Evolutionary conservation across 2,329 filamentous ascomycete species (phyloP).

Genomic region (Macrophomina phaseolina): DNA sequence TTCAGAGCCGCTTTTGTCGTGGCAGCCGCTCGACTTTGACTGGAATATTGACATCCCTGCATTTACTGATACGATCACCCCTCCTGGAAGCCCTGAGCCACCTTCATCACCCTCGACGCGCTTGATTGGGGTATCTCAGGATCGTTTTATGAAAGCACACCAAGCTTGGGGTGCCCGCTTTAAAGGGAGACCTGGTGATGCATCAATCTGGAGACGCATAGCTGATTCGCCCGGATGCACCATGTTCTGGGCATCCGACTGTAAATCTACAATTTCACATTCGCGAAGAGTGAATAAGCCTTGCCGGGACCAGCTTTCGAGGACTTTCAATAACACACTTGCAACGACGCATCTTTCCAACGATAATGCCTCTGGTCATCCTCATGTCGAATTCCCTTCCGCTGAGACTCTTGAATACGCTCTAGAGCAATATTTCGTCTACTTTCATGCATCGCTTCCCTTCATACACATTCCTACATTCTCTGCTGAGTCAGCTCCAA

Average conservation of each 20-base stretch:
- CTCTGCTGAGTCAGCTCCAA: constrained; percentile 54
- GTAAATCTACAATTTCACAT: background rate
- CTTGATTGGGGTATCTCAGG: background rate
- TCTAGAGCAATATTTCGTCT: constrained; percentile 60
- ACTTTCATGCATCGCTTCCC: constrained; percentile 59
- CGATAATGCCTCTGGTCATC: background rate
- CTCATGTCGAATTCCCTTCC: constrained; percentile 48
- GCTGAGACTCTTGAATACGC: constrained; percentile 61
- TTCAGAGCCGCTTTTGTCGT: background rate
- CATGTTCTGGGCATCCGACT: no score
- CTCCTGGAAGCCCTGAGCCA: background rate
- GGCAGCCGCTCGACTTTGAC: background rate
- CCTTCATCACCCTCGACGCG: background rate
- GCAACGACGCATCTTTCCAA: background rate
- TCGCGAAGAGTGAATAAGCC: background rate
- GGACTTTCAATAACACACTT: background rate
- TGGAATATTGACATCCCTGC: background rate
- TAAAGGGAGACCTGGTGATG: no score
- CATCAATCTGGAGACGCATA: background rate
- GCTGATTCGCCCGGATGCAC: background rate
- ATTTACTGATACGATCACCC: background rate
- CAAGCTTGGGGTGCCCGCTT: background rate
- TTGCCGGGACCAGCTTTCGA: background rate
- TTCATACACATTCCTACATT: constrained; percentile 62
- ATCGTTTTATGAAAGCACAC: background rate